These are phyloP conservation scores for Brassica rapa DNA, from an alignment of 345 rosid species.

Conservation along the genomic window DNA sequence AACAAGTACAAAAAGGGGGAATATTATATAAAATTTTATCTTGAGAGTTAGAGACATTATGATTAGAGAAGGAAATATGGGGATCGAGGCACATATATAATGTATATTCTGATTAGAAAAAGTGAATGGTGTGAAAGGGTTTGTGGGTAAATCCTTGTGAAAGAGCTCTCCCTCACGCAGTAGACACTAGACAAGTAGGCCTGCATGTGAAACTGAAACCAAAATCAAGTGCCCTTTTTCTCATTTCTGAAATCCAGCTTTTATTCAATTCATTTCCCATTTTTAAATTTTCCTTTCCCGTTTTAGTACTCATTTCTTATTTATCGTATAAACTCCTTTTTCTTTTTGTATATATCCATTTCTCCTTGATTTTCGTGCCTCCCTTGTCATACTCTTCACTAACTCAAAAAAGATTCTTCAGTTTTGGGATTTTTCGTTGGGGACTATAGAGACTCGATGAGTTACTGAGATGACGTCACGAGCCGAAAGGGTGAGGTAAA, in stretches of 20 bases:
- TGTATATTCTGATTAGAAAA: not conserved
- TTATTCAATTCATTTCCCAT: not conserved
- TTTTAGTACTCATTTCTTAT: constrained; percentile 8
- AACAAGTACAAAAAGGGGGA: not conserved
- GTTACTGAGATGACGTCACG: constrained; percentile 41
- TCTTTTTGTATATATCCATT: not conserved
- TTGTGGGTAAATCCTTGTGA: constrained; percentile 25
- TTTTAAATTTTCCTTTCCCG: not conserved
- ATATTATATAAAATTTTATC: not conserved
- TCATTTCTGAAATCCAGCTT: constrained; percentile 1
- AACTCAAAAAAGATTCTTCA: not conserved
- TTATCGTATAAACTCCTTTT: not conserved
- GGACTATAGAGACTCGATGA: constrained; percentile 23
- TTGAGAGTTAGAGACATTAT: constrained; percentile 29
- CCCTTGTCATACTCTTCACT: not conserved
- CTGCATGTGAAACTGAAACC: constrained; percentile 40
- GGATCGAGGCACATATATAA: constrained; percentile 29
- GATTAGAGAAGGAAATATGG: constrained; percentile 27
- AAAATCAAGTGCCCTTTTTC: constrained; percentile 34
- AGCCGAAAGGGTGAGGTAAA: constrained; percentile 23
- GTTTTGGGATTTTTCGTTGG: constrained; percentile 11
- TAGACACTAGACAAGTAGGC: constrained; percentile 41
- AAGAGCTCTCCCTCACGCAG: constrained; percentile 25
- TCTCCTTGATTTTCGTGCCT: constrained; percentile 3
- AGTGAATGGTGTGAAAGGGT: constrained; percentile 32